Evolutionary conservation across 495 filamentous ascomycete genomes (phyloP).

Genomic region (Annulohypoxylon bovei): DNA sequence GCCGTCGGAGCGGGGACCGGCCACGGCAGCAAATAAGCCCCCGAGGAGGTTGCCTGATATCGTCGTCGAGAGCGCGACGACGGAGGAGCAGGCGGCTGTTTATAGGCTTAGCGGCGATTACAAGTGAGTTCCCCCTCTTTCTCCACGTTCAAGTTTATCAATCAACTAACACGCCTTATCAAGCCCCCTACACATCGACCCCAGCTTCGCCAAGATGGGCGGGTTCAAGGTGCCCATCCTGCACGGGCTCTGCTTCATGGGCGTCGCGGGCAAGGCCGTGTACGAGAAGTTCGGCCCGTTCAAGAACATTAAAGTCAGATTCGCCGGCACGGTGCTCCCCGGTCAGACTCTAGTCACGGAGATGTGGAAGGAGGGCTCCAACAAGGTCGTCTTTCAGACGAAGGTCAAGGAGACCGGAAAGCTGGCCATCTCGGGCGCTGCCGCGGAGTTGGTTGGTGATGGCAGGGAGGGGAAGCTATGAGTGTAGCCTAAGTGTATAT

Average conservation of each 20-base stretch:
- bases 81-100: conserved; percentile 92
- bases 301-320: conserved; percentile 96
- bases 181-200: conserved; percentile 95
- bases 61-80: conserved; percentile 88
- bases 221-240: conserved; percentile 96
- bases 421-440: conserved; percentile 86
- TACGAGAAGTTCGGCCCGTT: conserved; percentile 83
- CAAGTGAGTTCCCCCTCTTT: conserved; percentile 49
- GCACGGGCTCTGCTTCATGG: conserved; percentile 96
- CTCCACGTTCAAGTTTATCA: neutral
- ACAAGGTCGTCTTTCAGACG: conserved; percentile 88
- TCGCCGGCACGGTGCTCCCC: conserved; percentile 90
- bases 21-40: conserved; percentile 79
- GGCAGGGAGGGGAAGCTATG: conserved; percentile 37
- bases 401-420: conserved; percentile 97
- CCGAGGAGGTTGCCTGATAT: conserved; percentile 81
- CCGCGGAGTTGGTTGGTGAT: conserved; percentile 75
- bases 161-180: conserved; percentile 7
- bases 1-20: conserved; percentile 78
- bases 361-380: conserved; percentile 94
- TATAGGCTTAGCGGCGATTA: conserved; percentile 94
- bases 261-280: conserved; percentile 89
- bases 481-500: neutral
- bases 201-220: conserved; percentile 91
- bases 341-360: conserved; percentile 95